Evolutionary conservation across 2,329 filamentous ascomycete genomes (phyloP).

Genomic region (Sarocladium kiliense): DNA sequence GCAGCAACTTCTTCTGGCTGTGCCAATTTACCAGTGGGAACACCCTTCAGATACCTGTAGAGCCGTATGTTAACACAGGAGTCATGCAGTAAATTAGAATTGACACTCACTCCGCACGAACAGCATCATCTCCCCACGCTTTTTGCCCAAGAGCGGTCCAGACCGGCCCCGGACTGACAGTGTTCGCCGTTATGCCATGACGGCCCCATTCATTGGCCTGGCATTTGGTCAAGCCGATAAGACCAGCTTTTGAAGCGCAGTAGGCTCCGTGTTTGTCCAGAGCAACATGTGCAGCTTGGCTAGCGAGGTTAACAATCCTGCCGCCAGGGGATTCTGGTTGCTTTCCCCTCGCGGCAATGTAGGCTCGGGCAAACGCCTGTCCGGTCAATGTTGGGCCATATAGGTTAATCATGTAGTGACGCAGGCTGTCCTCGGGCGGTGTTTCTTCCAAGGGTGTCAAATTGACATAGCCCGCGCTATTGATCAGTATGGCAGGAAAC

Average conservation of each 20-base stretch:
- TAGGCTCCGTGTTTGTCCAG: constrained; percentile 12
- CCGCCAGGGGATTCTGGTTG: constrained; percentile 10
- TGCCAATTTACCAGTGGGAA: constrained; percentile 13
- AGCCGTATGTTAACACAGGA: too few species aligned
- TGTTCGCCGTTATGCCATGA: constrained; percentile 13
- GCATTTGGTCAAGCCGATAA: constrained; percentile 12
- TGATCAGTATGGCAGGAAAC: constrained; percentile 11
- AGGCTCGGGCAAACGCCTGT: constrained; percentile 12
- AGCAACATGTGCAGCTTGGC: constrained; percentile 14
- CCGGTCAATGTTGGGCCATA: constrained; percentile 12
- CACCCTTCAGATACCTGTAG: constrained; percentile 10
- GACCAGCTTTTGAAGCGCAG: constrained; percentile 13
- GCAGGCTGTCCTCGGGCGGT: constrained; percentile 10
- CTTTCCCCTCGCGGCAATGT: constrained; percentile 6
- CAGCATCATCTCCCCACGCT: constrained; percentile 12
- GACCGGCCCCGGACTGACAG: constrained; percentile 12
- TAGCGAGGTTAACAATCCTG: constrained; percentile 12
- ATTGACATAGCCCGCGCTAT: constrained; percentile 13
- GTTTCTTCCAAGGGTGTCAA: constrained; percentile 11
- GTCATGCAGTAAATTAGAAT: background rate
- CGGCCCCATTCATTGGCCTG: constrained; percentile 12
- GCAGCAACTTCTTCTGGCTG: constrained; percentile 13
- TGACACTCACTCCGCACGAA: constrained; percentile 11
- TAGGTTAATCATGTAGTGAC: constrained; percentile 13
- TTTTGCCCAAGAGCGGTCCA: constrained; percentile 13